These are phyloP conservation scores for Colletotrichum tamarilloi DNA, from an alignment of 2,329 filamentous ascomycete species.

Conservation along the genomic window DNA sequence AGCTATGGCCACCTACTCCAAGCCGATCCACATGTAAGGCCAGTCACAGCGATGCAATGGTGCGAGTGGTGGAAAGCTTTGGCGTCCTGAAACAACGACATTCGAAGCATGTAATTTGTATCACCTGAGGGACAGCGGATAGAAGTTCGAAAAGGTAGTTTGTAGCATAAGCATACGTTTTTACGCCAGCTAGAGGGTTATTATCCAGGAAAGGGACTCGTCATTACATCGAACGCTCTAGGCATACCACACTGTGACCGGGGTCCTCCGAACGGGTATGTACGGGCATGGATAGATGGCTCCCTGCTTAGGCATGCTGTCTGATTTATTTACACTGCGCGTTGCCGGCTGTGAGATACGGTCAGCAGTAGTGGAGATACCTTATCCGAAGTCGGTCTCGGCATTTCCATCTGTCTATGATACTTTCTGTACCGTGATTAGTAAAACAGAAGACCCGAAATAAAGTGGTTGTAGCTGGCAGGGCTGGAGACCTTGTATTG, in stretches of 20 bases:
- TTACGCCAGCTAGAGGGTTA: background rate
- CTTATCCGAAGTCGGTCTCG: background rate
- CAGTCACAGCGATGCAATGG: background rate
- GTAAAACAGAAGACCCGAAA: background rate
- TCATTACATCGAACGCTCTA: background rate
- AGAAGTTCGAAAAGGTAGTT: background rate
- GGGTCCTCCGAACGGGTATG: background rate
- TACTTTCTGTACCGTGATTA: background rate
- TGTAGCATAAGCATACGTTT: background rate
- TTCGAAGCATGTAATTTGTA: constrained; percentile 13
- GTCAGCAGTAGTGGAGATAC: background rate
- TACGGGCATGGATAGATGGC: background rate
- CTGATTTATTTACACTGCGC: background rate
- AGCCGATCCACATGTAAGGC: constrained; percentile 92
- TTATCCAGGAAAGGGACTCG: background rate
- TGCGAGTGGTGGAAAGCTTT: background rate
- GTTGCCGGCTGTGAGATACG: background rate
- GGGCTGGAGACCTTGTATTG: background rate
- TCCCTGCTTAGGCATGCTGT: background rate
- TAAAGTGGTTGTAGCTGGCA: background rate
- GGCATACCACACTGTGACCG: background rate
- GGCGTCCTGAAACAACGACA: background rate
- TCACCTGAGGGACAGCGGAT: constrained; percentile 3
- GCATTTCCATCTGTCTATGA: background rate
- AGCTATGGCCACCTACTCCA: constrained; percentile 95